phyloP scores from a whole-genome alignment of 2,329 filamentous ascomycete species.

The Neofusicoccum cordaticola region DNA sequence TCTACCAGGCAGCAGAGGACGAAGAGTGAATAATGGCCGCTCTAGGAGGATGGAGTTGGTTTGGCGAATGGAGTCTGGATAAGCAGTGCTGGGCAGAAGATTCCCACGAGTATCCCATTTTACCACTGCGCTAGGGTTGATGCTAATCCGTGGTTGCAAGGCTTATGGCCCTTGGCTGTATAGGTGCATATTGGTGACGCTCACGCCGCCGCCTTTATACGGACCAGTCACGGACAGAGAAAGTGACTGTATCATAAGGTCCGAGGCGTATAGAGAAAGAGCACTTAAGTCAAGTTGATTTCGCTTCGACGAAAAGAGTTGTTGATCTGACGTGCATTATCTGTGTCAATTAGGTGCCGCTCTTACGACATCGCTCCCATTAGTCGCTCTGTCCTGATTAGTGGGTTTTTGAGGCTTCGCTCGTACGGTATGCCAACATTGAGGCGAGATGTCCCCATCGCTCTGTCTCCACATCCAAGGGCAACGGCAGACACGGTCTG shows the following conservation, averaged over 20 bases:
- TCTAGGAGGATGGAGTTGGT: not conserved
- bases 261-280: not conserved
- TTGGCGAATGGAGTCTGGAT: constrained; percentile 14
- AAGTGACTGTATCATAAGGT: not conserved
- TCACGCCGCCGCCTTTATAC: not conserved
- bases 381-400: not conserved
- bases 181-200: not conserved
- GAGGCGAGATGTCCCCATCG: not conserved
- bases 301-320: not conserved
- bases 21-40: not conserved
- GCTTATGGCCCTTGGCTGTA: constrained; percentile 5
- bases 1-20: constrained; percentile 12
- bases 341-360: constrained; percentile 1
- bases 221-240: not conserved
- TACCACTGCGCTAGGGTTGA: not conserved
- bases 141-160: constrained; percentile 15
- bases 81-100: not conserved
- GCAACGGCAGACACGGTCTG: not conserved
- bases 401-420: not conserved
- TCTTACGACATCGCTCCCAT: not conserved
- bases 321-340: constrained; percentile 1
- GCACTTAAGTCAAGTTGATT: not conserved
- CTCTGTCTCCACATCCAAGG: not conserved
- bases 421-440: not conserved
- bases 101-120: constrained; percentile 10